Base-by-base conservation (phyloP, 177 flowering plant species). In the Vitis hybrid region DNA sequence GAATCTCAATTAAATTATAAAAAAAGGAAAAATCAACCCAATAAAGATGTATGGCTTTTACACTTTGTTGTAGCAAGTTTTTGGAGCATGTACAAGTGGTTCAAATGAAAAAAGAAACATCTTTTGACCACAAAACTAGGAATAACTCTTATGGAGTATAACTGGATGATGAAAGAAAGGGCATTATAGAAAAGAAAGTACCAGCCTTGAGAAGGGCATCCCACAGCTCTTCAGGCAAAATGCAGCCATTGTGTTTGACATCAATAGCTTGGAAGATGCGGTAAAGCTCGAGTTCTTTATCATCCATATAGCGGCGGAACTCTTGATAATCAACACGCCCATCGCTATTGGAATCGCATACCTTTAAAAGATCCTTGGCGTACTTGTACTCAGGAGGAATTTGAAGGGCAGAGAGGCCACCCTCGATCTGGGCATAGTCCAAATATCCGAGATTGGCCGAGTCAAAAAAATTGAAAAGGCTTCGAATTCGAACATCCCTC, bases 181-280 rank as follows among this genome's bases (percentile, higher is more conserved):
- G 24, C 35, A 59, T 1, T n/a, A 50, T n/a, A 64, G 56, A 2
- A 49, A 4, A 24, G 32, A 56, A 59, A 52, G 68, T 91, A 95
- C 99, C 99, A 80, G 97, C 93, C 71, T 80, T 85, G 65, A 91
- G 86, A 65, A 95, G 97, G 1, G 98, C 98, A 77, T 91, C 99
- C 91, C 85, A 93, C 1, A 95, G 90, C 85, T 93, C 99, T 76
- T 95, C 99, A 0, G 99, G 99, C 63, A 87, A 84, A 84, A 95
- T 95, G 81, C 94, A 90, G 1, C 99, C 98, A 73, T 87, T 95
- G 75, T 95, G 99, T 66, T 91, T 97, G 13, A 95, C 98, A 85
- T 96, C 99, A 72, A 93, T 93, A 11, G 90, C 90, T 74, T 96
- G 98, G 68, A 96, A 93, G 46, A 96, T 91, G 56, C 86, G 81